Conservation (phyloP, 2,329 filamentous ascomycete species). For the Ceratocystis smalleyi region DNA sequence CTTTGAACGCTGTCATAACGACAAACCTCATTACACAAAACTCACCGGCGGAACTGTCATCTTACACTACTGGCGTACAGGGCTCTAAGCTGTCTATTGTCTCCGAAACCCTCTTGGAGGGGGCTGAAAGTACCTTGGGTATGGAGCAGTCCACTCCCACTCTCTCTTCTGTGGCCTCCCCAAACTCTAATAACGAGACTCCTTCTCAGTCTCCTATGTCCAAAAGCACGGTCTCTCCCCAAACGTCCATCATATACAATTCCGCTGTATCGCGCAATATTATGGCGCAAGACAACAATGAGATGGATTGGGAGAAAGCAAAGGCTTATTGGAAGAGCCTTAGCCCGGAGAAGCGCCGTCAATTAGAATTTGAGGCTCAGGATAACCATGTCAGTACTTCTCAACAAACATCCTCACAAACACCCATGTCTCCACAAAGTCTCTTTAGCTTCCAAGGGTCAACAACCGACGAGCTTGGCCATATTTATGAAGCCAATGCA, state of each 20-base stretch:
- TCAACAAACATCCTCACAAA: not conserved
- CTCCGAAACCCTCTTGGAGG: constrained; percentile 7
- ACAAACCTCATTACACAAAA: constrained; percentile 35
- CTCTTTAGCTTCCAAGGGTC: constrained; percentile 9
- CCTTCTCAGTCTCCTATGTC: not conserved
- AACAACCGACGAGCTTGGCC: constrained; percentile 10
- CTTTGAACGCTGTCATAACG: constrained; percentile 51
- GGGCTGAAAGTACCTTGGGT: not conserved
- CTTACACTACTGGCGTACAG: not conserved
- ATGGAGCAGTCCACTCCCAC: not conserved
- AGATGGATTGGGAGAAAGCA: constrained; percentile 48
- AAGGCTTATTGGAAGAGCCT: constrained; percentile 57
- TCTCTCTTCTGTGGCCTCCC: not conserved
- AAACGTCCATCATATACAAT: not conserved
- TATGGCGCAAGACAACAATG: constrained; percentile 17
- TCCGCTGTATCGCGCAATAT: constrained; percentile 3
- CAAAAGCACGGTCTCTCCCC: not conserved
- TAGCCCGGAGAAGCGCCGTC: constrained; percentile 44
- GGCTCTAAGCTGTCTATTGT: not conserved
- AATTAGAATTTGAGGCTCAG: constrained; percentile 42
- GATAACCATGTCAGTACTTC: not conserved
- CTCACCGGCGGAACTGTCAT: constrained; percentile 16
- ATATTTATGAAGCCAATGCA: constrained; percentile 12
- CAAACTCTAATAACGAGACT: not conserved
- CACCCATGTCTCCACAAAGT: constrained; percentile 7